Evolutionary conservation across 306 rosid genomes (phyloP).

Genomic region (Biancaea sappan): DNA sequence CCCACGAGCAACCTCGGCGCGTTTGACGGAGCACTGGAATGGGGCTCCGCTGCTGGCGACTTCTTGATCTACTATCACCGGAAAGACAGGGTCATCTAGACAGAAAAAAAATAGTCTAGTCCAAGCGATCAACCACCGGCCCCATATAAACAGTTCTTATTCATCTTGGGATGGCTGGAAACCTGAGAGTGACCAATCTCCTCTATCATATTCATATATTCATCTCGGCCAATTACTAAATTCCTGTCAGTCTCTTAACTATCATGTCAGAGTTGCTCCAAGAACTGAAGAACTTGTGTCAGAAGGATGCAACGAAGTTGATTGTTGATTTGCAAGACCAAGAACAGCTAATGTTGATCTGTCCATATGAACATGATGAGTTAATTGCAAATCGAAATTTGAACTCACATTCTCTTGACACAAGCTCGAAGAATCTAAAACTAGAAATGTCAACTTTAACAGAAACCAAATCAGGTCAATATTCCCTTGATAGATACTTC

Average conservation of each 20-base stretch:
- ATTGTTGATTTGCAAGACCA: constrained; percentile 61
- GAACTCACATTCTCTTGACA: constrained; percentile 9
- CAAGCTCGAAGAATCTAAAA: background rate
- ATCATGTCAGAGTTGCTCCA: constrained; percentile 70
- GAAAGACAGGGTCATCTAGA: constrained; percentile 3
- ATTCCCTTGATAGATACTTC: background rate
- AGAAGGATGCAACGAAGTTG: constrained; percentile 52
- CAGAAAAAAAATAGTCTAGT: constrained; percentile 32
- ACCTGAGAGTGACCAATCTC: constrained; percentile 34
- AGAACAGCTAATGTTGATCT: constrained; percentile 73
- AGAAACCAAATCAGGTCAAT: background rate
- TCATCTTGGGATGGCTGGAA: constrained; percentile 21
- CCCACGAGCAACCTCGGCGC: constrained; percentile 32
- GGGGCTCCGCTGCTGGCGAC: constrained; percentile 21
- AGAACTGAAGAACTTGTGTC: constrained; percentile 71
- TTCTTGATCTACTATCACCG: constrained; percentile 2
- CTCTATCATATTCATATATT: constrained; percentile 24
- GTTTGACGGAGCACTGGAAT: constrained; percentile 20
- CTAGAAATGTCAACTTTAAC: background rate
- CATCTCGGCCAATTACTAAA: constrained; percentile 24
- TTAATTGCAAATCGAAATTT: constrained; percentile 19
- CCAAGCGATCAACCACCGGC: constrained; percentile 24
- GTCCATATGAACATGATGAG: constrained; percentile 39
- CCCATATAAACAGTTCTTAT: constrained; percentile 1
- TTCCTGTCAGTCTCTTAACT: constrained; percentile 18